Evolutionary conservation across 1,284 basidiomycete genomes (phyloP).

Genomic region (Moesziomyces sp.): DNA sequence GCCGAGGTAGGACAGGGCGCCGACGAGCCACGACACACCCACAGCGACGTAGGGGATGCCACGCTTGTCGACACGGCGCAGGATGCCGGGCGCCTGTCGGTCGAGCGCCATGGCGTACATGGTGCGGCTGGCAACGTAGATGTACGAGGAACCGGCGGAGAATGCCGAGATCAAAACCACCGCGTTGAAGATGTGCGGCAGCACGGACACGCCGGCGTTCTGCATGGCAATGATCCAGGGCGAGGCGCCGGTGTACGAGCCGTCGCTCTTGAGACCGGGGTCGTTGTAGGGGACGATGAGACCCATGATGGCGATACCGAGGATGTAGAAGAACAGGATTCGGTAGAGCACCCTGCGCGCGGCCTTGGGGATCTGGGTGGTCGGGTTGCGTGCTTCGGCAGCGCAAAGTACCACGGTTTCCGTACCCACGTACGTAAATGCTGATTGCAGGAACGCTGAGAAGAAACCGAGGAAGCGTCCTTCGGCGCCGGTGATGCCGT

Average conservation of each 20-base stretch:
- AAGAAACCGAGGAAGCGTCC: conserved; percentile 71
- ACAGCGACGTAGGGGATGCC: conserved; percentile 83
- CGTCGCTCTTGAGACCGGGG: conserved; percentile 30
- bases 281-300: conserved; percentile 58
- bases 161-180: conserved; percentile 80
- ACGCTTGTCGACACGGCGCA: conserved; percentile 75
- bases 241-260: conserved; percentile 41
- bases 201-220: conserved; percentile 69
- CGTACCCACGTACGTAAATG: conserved; percentile 83
- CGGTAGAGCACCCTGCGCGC: conserved; percentile 57
- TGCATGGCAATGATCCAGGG: conserved; percentile 70
- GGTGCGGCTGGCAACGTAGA: conserved; percentile 83
- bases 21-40: conserved; percentile 76
- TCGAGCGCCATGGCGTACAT: conserved; percentile 78
- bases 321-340: conserved; percentile 69
- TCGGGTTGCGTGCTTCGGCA: conserved; percentile 72
- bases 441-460: conserved; percentile 71
- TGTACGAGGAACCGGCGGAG: conserved; percentile 83
- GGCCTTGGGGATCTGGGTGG: conserved; percentile 60
- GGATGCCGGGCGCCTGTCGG: conserved; percentile 80
- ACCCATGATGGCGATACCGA: conserved; percentile 70
- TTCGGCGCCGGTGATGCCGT: conserved; percentile 71
- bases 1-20: conserved; percentile 75
- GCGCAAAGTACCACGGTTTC: conserved; percentile 88
- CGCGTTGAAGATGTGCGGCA: conserved; percentile 77